Conservation (phyloP, 352 stramenopile genomes). For the Globisporangium rhizosaccharum region DNA sequence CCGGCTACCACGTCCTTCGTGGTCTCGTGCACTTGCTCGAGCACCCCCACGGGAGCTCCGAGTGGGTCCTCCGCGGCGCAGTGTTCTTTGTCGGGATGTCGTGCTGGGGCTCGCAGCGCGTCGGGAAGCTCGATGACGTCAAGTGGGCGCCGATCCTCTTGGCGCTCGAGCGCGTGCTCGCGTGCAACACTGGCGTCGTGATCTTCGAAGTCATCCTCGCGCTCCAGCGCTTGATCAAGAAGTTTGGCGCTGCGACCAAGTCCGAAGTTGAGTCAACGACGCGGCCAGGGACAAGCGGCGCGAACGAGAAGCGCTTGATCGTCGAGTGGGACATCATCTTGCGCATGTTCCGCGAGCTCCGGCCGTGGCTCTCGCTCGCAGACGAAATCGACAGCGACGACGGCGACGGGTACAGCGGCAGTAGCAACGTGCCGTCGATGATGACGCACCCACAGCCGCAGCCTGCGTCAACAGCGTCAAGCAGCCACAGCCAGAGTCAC, state of each 20-base stretch:
- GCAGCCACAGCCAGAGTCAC: not conserved
- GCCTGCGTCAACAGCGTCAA: not conserved
- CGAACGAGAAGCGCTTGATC: conserved; percentile 29
- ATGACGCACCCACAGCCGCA: conserved; percentile 14
- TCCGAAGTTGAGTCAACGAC: conserved; percentile 7
- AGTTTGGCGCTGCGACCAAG: conserved; percentile 51
- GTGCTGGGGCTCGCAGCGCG: conserved; percentile 80
- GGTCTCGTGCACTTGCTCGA: conserved; percentile 73
- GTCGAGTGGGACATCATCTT: conserved; percentile 87
- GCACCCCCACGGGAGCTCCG: conserved; percentile 42
- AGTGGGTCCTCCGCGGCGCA: conserved; percentile 72
- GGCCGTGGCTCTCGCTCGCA: conserved; percentile 60
- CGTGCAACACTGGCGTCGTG: conserved; percentile 70
- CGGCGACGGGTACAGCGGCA: conserved; percentile 8
- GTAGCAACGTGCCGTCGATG: conserved; percentile 17
- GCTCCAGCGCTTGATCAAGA: conserved; percentile 83
- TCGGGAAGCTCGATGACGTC: conserved; percentile 66
- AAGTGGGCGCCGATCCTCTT: conserved; percentile 70
- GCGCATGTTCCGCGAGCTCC: conserved; percentile 59
- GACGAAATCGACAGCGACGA: conserved; percentile 29
- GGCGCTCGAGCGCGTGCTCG: conserved; percentile 51
- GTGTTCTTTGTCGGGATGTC: conserved; percentile 89
- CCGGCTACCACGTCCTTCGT: conserved; percentile 63
- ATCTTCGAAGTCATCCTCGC: conserved; percentile 87
- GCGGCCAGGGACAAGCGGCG: not conserved